phyloP scores from a whole-genome alignment of 345 rosid genomes.

The Salix exigua region DNA sequence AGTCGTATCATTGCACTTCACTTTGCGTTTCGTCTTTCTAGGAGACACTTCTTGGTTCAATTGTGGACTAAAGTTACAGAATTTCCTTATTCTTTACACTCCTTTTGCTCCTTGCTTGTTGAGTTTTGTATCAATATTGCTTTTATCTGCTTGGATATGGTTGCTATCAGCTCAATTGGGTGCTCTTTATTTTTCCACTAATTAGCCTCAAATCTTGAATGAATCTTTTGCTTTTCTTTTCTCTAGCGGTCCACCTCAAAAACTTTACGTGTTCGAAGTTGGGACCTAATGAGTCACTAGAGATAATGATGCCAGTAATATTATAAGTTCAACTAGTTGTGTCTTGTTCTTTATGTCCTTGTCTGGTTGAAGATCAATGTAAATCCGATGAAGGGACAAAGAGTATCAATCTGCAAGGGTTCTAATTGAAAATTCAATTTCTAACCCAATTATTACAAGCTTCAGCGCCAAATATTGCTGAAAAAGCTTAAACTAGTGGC shows the following conservation, averaged over 20 bases:
- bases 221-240: not conserved
- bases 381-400: not conserved
- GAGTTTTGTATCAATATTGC: not conserved
- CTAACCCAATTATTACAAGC: not conserved
- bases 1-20: not conserved
- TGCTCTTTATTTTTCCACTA: not conserved
- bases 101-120: not conserved
- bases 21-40: not conserved
- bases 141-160: not conserved
- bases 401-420: not conserved
- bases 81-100: not conserved
- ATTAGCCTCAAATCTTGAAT: not conserved
- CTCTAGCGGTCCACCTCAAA: not conserved
- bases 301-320: not conserved
- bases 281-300: not conserved
- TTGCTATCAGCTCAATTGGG: slow-evolving; percentile 5
- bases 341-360: not conserved
- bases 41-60: not conserved
- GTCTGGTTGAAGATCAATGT: not conserved
- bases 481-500: not conserved
- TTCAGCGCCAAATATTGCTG: not conserved
- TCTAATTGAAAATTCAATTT: not conserved
- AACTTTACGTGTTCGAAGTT: not conserved
- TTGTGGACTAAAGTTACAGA: not conserved
- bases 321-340: not conserved